Evolutionary conservation across 176 grass and related monocot genomes (phyloP), one percentile per base, ranked within the genome.

Genomic region (Carex parvula): DNA sequence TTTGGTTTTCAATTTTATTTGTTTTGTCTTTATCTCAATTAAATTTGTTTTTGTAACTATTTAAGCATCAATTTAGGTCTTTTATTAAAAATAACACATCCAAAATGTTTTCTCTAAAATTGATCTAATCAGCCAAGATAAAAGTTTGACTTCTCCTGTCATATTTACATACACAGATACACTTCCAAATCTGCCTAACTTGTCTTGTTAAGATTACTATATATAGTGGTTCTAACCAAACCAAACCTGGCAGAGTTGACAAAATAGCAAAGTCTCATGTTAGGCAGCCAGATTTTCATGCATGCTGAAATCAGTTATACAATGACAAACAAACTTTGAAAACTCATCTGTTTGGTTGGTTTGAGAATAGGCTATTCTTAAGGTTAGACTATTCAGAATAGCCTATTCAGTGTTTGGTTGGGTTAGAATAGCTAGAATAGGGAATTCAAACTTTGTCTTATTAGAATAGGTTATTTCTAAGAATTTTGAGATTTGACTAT

Each of bases 201-300:
- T 71, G 37, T 68, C 39, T 22, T 46, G 37, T 39, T 39, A 42
- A 70, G 6, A 70, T 67, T 35, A 30, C 16, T n/a, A 42, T 42
- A 44, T n/a, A 42, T 42, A 44, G 35, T 70, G 66, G 30, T 70
- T 35, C 67, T 70, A 70, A 70, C 68, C 68, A 71, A 44, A 22
- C 67, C 14, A 70, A 70, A 18, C 68, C 8, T 71, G 39, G 68
- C 39, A 71, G 39, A 18, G 68, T 70, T 71, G 68, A 71, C 68
- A 71, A 71, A 70, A 71, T 42, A 44, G 35, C 17, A n/a, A 39
- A 56, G n/a, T 57, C 24, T 35, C 75, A 26, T 57, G 39, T 57
- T 79, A 56, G 73, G 75, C 24, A 33, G 16, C 75, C 75, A 79
- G 48, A 79, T 33, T 76, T 57, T 79, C 52, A 79, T 79, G 75